A percentile compares a stretch with the other conserved stretches of the same genome.
Evolutionary conservation across 2,329 filamentous ascomycete species (phyloP).

Genomic region (Colletotrichum gigasporum): DNA sequence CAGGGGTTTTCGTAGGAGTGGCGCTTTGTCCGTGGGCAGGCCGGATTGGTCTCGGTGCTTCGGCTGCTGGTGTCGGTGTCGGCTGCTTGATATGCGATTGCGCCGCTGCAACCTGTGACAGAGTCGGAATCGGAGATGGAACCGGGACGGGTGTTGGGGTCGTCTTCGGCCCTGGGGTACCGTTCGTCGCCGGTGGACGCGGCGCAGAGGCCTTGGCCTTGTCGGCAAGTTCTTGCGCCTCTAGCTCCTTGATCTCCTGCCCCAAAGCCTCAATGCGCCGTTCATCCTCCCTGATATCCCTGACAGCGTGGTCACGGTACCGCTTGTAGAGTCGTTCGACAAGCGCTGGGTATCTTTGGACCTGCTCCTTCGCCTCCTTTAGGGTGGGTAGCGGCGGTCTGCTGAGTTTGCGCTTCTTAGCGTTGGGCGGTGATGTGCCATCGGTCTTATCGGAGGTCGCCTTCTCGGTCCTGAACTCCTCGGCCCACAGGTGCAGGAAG

Average conservation of each 20-base stretch:
- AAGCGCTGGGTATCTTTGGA: conserved; percentile 74
- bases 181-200: conserved; percentile 1
- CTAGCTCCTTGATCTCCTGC: conserved; percentile 74
- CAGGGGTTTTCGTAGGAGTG: conserved; percentile 34
- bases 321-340: conserved; percentile 78
- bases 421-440: conserved; percentile 57
- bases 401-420: conserved; percentile 79
- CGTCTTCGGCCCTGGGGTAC: neutral
- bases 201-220: conserved; percentile 25
- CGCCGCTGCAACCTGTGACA: neutral
- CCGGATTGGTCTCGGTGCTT: conserved; percentile 18
- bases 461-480: conserved; percentile 71
- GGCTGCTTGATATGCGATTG: conserved; percentile 16
- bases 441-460: conserved; percentile 45
- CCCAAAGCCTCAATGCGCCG: conserved; percentile 69
- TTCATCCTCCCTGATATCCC: conserved; percentile 80
- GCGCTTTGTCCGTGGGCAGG: conserved; percentile 36
- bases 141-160: conserved; percentile 21
- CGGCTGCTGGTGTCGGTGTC: neutral
- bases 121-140: neutral
- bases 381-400: conserved; percentile 71
- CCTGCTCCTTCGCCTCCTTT: conserved; percentile 72
- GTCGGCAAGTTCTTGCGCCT: conserved; percentile 52
- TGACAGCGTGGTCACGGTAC: conserved; percentile 76
- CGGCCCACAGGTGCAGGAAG: conserved; percentile 79